These are phyloP conservation scores for Alnus rubra DNA, from an alignment of 306 rosid genomes.

Conservation along the genomic window DNA sequence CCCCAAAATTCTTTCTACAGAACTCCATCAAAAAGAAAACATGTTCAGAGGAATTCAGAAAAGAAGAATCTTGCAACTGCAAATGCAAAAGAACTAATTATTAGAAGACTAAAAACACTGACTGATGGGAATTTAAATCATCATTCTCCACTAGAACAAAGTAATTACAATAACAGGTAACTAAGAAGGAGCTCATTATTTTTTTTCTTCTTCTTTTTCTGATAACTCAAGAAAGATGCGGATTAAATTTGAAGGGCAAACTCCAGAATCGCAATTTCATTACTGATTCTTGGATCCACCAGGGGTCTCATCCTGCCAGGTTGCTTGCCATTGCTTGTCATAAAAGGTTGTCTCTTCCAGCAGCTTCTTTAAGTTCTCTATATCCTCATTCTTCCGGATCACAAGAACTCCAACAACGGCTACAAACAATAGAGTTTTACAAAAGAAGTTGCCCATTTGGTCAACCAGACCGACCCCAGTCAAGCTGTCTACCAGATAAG, in stretches of 20 bases:
- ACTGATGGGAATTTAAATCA: not conserved
- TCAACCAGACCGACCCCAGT: constrained; percentile 98
- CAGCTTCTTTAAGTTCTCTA: constrained; percentile 76
- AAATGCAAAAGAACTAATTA: not conserved
- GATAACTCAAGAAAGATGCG: not conserved
- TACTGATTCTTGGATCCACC: constrained; percentile 47
- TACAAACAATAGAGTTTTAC: constrained; percentile 85
- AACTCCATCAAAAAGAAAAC: not conserved
- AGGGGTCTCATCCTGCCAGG: constrained; percentile 86
- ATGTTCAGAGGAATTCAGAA: constrained; percentile 1
- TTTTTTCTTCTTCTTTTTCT: not conserved
- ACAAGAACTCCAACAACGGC: constrained; percentile 90
- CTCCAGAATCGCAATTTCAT: constrained; percentile 21
- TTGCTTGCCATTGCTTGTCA: constrained; percentile 99
- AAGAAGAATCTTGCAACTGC: not conserved
- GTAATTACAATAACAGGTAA: constrained; percentile 4
- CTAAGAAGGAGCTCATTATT: not conserved
- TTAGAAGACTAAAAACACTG: not conserved
- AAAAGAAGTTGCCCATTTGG: constrained; percentile 88
- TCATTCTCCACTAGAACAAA: constrained; percentile 2
- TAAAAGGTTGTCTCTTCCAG: constrained; percentile 89
- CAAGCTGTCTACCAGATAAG: constrained; percentile 94
- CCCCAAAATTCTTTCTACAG: not conserved
- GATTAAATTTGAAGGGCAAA: constrained; percentile 3
- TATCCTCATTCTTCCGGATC: constrained; percentile 89